Evolutionary conservation across 2,329 filamentous ascomycete genomes (phyloP), one percentile per base, ranked within the genome.

Genomic region (Incumbomyces lentus): DNA sequence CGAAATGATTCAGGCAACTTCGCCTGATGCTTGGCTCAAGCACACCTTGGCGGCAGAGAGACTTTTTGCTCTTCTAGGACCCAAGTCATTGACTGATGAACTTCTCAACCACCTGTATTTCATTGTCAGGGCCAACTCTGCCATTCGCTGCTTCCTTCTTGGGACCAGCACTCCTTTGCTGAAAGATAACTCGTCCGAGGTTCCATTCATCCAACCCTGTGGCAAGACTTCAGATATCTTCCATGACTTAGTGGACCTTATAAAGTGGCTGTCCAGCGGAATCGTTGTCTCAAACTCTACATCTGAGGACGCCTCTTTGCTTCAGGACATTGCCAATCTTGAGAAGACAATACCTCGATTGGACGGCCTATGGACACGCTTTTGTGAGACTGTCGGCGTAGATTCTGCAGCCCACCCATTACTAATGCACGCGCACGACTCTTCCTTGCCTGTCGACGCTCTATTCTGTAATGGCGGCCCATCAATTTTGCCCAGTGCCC

Each of bases 1-100:
- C 14, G 44, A 46, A 29, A 31, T 47, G 44, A 47, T 47, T 14
- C 35, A 39, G 13, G 26, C 44, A 6, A 33, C 29, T 7, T 29
- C 19, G 2, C 18, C 37, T 4, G 38, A 36, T 17, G 44, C 44
- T 11, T 47, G 44, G 44, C 29, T 33, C 3, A 40, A 40, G n/a
- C 44, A 40, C 19, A 47, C 36, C 10, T n/a, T 34, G n/a, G 38
- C 38, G 3, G 26, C 36, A 8, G 44, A 47, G 22, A 22, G 29
- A 31, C 35, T 46, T 8, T 38, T 46, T 18, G 18, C 26, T 14
- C 10, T 40, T 2, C 19, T 46, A 6, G 44, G 44, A 7, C 17
- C 19, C 11, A 30, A 46, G 6, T 6, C 29, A n/a, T 33, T 42
- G 11, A 42, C 31, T 12, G 40, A 42, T 42, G 14, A 33, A 3